phyloP scores from a whole-genome alignment of 805 yeast species.

The Pachysolen tannophilus region DNA sequence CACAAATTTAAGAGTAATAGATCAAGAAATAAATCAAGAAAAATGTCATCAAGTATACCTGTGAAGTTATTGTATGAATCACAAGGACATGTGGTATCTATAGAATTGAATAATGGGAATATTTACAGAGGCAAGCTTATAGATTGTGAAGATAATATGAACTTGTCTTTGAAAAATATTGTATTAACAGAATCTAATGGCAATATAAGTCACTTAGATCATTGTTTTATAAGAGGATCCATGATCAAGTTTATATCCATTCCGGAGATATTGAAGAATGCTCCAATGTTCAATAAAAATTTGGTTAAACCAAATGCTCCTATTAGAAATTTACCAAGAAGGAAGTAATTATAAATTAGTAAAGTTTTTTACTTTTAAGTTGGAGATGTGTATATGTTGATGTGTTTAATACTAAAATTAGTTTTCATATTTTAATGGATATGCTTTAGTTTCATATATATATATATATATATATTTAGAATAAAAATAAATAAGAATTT shows the following conservation, averaged over 20 bases:
- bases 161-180: conserved; percentile 76
- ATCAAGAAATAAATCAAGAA: too few relatives aligned
- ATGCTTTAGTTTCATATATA: too few relatives aligned
- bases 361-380: too few relatives aligned
- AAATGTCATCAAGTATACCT: conserved; percentile 70
- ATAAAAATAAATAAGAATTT: too few relatives aligned
- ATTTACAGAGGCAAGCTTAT: conserved; percentile 80
- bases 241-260: conserved; percentile 76
- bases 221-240: conserved; percentile 87
- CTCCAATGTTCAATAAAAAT: conserved; percentile 70
- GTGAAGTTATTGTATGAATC: conserved; percentile 83
- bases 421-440: too few relatives aligned
- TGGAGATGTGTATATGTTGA: too few relatives aligned
- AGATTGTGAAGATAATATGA: conserved; percentile 89
- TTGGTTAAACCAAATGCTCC: conserved; percentile 65
- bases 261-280: conserved; percentile 82
- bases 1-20: too few relatives aligned
- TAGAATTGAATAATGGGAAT: conserved; percentile 82
- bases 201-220: conserved; percentile 64
- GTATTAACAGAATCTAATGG: conserved; percentile 75
- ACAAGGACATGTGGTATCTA: conserved; percentile 77
- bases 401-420: too few relatives aligned
- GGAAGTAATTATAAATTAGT: too few relatives aligned
- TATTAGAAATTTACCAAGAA: conserved; percentile 28
- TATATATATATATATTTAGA: too few relatives aligned